Percentiles rank a stretch among this genome's conserved stretches.
Conservation (phyloP, 2,329 filamentous ascomycete genomes). For the Colletotrichum spaethianum region DNA sequence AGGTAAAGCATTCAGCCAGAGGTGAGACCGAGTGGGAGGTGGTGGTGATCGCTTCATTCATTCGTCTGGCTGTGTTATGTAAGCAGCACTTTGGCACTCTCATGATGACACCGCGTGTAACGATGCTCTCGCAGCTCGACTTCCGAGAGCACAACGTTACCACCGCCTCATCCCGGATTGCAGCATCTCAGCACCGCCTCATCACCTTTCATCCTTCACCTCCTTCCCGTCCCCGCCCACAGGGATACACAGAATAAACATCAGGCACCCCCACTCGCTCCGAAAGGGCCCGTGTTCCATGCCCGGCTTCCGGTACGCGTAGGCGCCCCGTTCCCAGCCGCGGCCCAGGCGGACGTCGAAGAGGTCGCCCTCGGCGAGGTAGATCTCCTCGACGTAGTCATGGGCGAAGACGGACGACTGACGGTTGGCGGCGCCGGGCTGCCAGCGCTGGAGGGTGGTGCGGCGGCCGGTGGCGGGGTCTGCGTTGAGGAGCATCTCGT, state of each 20-base stretch:
- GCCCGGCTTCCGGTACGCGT: slow-evolving; percentile 56
- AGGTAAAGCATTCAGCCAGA: not conserved
- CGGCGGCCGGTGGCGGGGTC: slow-evolving; percentile 46
- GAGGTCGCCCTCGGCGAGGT: slow-evolving; percentile 53
- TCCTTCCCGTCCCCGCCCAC: slow-evolving; percentile 33
- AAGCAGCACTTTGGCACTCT: not conserved
- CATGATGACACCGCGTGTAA: not conserved
- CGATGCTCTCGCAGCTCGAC: not conserved
- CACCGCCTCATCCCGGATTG: not conserved
- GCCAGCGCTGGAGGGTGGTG: slow-evolving; percentile 54
- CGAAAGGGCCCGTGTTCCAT: slow-evolving; percentile 57
- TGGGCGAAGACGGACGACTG: slow-evolving; percentile 51
- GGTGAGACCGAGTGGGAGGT: not conserved
- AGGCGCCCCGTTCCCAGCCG: slow-evolving; percentile 52
- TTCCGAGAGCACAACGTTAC: not conserved
- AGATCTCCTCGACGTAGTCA: slow-evolving; percentile 56
- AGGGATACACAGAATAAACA: slow-evolving; percentile 49
- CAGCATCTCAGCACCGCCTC: not conserved
- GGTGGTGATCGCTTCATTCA: slow-evolving; percentile 26
- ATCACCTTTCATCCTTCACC: not conserved
- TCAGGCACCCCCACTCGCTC: slow-evolving; percentile 53
- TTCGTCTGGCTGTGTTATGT: not conserved
- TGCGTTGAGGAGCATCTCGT: slow-evolving; percentile 54
- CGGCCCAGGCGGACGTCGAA: slow-evolving; percentile 49
- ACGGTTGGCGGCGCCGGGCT: slow-evolving; percentile 48